Evolutionary conservation across 352 stramenopile species (phyloP).

Genomic region (Pythium phragmitis): DNA sequence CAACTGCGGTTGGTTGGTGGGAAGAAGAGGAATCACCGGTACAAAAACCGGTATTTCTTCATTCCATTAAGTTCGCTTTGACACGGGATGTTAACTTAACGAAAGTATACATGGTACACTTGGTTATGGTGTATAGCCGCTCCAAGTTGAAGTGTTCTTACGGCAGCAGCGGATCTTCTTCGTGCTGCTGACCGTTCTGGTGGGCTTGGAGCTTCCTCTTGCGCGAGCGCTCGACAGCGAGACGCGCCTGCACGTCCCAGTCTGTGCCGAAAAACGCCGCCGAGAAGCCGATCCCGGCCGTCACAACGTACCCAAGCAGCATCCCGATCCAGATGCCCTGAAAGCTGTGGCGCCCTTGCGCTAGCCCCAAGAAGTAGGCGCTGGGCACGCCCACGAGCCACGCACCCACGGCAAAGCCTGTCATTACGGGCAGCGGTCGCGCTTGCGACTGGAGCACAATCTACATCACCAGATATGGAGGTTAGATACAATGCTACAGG

Average conservation of each 20-base stretch:
- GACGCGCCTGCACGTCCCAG: conserved; percentile 54
- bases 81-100: neutral
- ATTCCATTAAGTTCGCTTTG: neutral
- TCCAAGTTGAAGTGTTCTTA: conserved; percentile 4
- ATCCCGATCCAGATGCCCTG: conserved; percentile 77
- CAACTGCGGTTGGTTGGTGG: conserved; percentile 16
- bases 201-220: conserved; percentile 23
- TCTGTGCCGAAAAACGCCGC: conserved; percentile 56
- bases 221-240: conserved; percentile 49
- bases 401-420: conserved; percentile 54
- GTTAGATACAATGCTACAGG: neutral
- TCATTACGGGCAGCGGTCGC: conserved; percentile 48
- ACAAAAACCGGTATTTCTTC: neutral
- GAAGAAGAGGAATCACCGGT: neutral
- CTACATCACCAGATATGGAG: conserved; percentile 23
- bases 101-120: neutral
- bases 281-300: conserved; percentile 62
- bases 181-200: conserved; percentile 5
- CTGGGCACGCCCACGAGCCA: conserved; percentile 75
- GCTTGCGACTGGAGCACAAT: conserved; percentile 71
- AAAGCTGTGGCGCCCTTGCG: conserved; percentile 33
- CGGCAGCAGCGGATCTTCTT: conserved; percentile 25
- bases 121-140: conserved; percentile 4
- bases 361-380: conserved; percentile 69
- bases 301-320: conserved; percentile 72